Conservation (phyloP, 2,329 filamentous ascomycete genomes). For the Monosporascus sp. region DNA sequence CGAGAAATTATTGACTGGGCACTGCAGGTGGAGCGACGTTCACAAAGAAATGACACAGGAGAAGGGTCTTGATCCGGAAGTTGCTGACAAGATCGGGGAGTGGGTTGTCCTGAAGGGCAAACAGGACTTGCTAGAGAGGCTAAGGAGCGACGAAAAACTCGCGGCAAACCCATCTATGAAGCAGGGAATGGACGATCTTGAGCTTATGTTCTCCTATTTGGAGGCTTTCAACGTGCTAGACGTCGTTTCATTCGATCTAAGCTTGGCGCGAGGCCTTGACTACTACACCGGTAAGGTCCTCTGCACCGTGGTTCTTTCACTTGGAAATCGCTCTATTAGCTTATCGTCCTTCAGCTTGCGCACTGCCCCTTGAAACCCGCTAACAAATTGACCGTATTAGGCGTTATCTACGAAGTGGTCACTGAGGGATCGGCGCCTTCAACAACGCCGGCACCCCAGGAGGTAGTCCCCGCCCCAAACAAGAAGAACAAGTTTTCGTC, state of each 20-base stretch:
- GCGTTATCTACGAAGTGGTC: conserved; percentile 68
- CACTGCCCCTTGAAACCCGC: no score
- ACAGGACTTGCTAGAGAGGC: conserved; percentile 55
- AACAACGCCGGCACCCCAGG: conserved; percentile 29
- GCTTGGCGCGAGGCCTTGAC: conserved; percentile 68
- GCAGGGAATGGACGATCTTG: conserved; percentile 65
- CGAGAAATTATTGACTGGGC: neutral
- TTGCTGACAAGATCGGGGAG: conserved; percentile 68
- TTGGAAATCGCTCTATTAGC: no score
- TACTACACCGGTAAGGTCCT: conserved; percentile 52
- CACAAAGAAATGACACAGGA: conserved; percentile 72
- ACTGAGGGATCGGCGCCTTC: conserved; percentile 59
- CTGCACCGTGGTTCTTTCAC: no score
- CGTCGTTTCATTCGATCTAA: conserved; percentile 67
- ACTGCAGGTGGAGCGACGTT: conserved; percentile 58
- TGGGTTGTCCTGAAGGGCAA: conserved; percentile 66
- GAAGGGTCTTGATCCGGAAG: conserved; percentile 60
- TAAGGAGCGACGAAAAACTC: conserved; percentile 55
- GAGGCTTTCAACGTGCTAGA: conserved; percentile 59
- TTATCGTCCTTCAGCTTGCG: no score
- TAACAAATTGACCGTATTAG: conserved; percentile 18
- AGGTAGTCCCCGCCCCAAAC: conserved; percentile 23
- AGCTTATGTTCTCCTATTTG: conserved; percentile 63
- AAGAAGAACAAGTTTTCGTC: conserved; percentile 39
- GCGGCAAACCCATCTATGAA: conserved; percentile 59